These are phyloP conservation scores for Eucalyptus curtisii DNA, from an alignment of 345 rosid species.

Conservation along the genomic window DNA sequence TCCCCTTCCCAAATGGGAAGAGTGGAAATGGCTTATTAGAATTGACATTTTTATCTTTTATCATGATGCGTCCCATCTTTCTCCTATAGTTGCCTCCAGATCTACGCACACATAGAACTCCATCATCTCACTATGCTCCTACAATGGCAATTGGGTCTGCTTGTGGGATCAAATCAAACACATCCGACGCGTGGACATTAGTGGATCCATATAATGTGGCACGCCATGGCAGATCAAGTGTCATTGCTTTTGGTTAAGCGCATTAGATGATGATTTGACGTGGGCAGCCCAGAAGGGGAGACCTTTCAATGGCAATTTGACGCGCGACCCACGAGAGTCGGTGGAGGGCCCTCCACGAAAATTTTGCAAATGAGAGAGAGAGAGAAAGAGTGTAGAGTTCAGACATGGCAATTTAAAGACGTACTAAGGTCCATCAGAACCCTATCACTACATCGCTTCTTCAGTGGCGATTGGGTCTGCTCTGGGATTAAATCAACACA, in stretches of 20 bases:
- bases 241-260: not conserved
- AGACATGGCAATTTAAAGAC: too few relatives aligned
- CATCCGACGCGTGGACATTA: not conserved
- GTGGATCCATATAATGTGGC: not conserved
- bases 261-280: not conserved
- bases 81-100: not conserved
- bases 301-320: not conserved
- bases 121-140: not conserved
- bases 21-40: too few relatives aligned
- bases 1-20: too few relatives aligned
- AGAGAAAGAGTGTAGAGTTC: too few relatives aligned
- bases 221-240: not conserved
- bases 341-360: not conserved
- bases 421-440: too few relatives aligned
- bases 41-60: not conserved
- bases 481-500: not conserved
- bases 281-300: not conserved
- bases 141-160: not conserved
- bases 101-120: fast-evolving
- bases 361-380: not conserved
- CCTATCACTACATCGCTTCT: too few relatives aligned
- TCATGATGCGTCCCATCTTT: not conserved
- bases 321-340: not conserved
- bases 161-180: not conserved
- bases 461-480: not conserved